Evolutionary conservation across 768 basidiomycete species (phyloP).

Genomic region (Chalciporus sphaerocephalus): DNA sequence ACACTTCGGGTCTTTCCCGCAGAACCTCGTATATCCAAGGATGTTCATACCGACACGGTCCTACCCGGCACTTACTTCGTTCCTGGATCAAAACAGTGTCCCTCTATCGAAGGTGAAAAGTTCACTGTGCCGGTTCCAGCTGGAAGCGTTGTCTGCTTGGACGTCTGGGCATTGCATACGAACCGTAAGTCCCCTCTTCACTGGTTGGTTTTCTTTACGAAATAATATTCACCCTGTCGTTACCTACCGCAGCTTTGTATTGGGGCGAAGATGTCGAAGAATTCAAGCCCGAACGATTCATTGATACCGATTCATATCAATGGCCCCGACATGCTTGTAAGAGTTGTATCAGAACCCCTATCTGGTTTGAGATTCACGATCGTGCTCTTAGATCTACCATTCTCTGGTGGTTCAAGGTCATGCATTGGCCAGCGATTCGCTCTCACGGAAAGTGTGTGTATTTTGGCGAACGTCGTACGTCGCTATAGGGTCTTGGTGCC

Average conservation of each 20-base stretch:
- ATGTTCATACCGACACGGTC: slow-evolving; percentile 33
- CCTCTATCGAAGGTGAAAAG: slow-evolving; percentile 23
- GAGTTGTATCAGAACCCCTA: slow-evolving; percentile 4
- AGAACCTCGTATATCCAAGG: slow-evolving; percentile 35
- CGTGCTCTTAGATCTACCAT: slow-evolving; percentile 36
- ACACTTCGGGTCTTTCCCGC: slow-evolving; percentile 42
- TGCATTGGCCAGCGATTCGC: slow-evolving; percentile 52
- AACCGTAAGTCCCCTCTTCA: slow-evolving; percentile 38
- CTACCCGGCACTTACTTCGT: slow-evolving; percentile 35
- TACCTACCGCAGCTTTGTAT: slow-evolving; percentile 35
- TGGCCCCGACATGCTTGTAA: slow-evolving; percentile 52
- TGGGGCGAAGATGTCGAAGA: slow-evolving; percentile 45
- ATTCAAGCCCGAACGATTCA: slow-evolving; percentile 49
- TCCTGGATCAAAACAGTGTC: slow-evolving; percentile 13
- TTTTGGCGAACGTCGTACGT: slow-evolving; percentile 42
- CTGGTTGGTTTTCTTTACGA: not conserved
- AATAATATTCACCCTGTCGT: not conserved
- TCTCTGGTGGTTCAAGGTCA: slow-evolving; percentile 41
- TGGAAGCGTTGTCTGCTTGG: slow-evolving; percentile 39
- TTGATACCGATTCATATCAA: slow-evolving; percentile 45
- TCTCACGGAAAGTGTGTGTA: slow-evolving; percentile 37
- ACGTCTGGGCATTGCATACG: slow-evolving; percentile 41
- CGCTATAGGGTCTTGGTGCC: slow-evolving; percentile 41
- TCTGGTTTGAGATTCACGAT: not conserved
- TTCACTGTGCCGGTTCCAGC: slow-evolving; percentile 35